Base-by-base conservation (phyloP, 2,329 filamentous ascomycete species). In the Lasiodiplodia citricola region DNA sequence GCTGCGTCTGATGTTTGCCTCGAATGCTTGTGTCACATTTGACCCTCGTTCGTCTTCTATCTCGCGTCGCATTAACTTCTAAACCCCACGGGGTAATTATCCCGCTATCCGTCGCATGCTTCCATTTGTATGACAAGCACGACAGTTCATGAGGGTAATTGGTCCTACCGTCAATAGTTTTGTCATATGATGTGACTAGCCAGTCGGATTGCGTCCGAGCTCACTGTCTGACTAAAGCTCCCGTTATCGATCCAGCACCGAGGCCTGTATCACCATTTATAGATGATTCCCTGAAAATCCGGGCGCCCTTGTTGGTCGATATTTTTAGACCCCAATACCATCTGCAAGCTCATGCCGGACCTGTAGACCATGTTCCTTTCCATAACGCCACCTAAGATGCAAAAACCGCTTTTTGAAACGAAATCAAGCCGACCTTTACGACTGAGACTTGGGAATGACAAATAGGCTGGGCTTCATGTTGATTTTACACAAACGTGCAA, bases 401-500 rank as follows among this genome's bases (percentile, higher is more conserved):
- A 18, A 35, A 64, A 64, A 64, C 60, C 44, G 52, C 44, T 64
- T 52, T 52, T 37, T 56, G 51, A 44, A 35, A 63, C 16, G 57
- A 54, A 38, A 60, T 54, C 18, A n/a, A 18, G 21, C n/a, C 41
- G 38, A 35, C 28, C 21, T 28, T 52, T 25, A 51, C n/a, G 56
- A 54, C 47, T 62, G 23, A 18, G 47, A 64, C 31, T 55, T 62
- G 18, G 81, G 80, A 5, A 84, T 79, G 50, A 82, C 84, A 77
- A 97, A 97, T 70, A 91, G 87, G 78, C 92, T 90, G 3, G 93
- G 92, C 76, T 97, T 92, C 95, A 99, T 98, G 80, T 97, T 97
- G 79, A 98, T 90, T 84, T 92, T 97, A 83, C 93, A 96, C 68
- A 99, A 85, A 75, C 95, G 90, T 18, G 93, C 94, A 25, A 99